A percentile compares a stretch with the other conserved stretches of the same genome.
phyloP scores from a whole-genome alignment of 305 asterid genomes.

The Coffea humblotiana region DNA sequence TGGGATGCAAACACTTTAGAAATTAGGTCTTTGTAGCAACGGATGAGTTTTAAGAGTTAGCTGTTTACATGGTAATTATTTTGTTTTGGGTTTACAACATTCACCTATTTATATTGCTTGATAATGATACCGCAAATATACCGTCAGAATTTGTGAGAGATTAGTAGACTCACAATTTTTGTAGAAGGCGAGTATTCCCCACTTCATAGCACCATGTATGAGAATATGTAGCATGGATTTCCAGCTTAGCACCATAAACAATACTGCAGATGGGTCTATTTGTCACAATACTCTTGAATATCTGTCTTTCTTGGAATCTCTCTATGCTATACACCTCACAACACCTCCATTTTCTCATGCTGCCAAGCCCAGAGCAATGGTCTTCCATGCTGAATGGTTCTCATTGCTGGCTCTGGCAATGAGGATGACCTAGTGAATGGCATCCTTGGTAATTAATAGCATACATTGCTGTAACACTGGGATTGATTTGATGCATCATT shows the following conservation, averaged over 20 bases:
- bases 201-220: too few relatives aligned
- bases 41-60: too few relatives aligned
- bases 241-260: too few relatives aligned
- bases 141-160: not conserved
- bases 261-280: too few relatives aligned
- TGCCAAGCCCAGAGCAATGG: not conserved
- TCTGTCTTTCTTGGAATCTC: not conserved
- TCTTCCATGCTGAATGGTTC: not conserved
- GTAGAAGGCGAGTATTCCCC: not conserved
- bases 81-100: too few relatives aligned
- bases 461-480: not conserved
- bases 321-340: too few relatives aligned
- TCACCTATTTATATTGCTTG: not conserved
- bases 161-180: not conserved
- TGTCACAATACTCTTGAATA: too few relatives aligned
- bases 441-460: not conserved
- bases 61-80: too few relatives aligned
- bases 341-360: not conserved
- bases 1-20: too few relatives aligned
- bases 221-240: too few relatives aligned
- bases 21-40: too few relatives aligned
- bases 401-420: not conserved
- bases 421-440: not conserved
- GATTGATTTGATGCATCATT: not conserved
- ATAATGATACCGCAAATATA: too few relatives aligned